These are phyloP conservation scores for Saccharomycopsis oosterbeekiorum DNA, from an alignment of 805 yeast genomes.

Conservation along the genomic window DNA sequence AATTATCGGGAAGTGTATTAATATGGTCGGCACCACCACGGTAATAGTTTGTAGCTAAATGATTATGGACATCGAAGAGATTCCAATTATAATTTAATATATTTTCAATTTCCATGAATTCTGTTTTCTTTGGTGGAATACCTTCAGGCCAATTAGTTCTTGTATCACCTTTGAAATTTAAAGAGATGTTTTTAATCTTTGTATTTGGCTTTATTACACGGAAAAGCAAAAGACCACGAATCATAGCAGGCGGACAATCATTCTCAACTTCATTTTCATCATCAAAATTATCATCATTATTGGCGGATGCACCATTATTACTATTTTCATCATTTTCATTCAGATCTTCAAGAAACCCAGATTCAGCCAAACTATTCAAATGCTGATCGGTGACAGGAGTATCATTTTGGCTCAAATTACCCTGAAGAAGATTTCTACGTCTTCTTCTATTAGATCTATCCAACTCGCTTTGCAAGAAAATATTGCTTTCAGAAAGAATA, in stretches of 20 bases:
- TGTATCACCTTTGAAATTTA: constrained; percentile 57
- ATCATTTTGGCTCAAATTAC: not conserved
- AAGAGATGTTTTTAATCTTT: constrained; percentile 52
- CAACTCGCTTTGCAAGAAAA: constrained; percentile 18
- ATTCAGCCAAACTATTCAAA: not conserved
- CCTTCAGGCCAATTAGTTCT: constrained; percentile 98
- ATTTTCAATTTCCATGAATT: constrained; percentile 53
- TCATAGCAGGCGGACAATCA: constrained; percentile 53
- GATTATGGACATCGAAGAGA: constrained; percentile 46
- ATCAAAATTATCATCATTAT: not conserved
- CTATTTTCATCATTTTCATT: not conserved
- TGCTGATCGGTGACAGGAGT: not conserved
- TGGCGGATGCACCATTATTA: not conserved
- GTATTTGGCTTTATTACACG: constrained; percentile 57
- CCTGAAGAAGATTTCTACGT: constrained; percentile 8
- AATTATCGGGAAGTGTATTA: constrained; percentile 15
- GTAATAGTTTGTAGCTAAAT: constrained; percentile 20
- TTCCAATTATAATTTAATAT: constrained; percentile 86
- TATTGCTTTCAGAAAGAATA: constrained; percentile 15
- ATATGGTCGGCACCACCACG: constrained; percentile 36
- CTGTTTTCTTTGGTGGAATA: constrained; percentile 77
- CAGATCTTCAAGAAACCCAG: constrained; percentile 1
- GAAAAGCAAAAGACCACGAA: constrained; percentile 70
- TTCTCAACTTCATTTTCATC: not conserved
- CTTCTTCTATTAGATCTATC: constrained; percentile 8